A percentile compares a stretch with the other conserved stretches of the same genome.
phyloP scores from a whole-genome alignment of 108 stramenopile species.

The Nitzschia palea region DNA sequence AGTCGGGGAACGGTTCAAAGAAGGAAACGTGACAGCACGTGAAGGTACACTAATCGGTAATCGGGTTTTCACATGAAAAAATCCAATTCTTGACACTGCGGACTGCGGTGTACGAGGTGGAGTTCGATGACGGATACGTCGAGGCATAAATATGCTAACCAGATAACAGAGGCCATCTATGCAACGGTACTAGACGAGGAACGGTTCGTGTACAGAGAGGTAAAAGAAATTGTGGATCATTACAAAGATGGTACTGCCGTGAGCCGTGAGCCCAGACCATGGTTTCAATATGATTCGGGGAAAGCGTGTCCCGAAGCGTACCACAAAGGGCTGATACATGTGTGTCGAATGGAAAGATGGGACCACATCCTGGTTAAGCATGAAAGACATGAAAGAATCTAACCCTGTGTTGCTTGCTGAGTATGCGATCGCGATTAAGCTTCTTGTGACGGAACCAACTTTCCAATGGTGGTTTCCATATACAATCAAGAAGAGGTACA shows the following conservation, averaged over 20 bases:
- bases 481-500: neutral
- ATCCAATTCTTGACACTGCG: constrained; percentile 51
- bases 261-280: neutral
- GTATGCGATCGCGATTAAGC: constrained; percentile 33
- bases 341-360: constrained; percentile 44
- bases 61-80: constrained; percentile 32
- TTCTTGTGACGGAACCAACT: constrained; percentile 40
- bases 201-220: constrained; percentile 7
- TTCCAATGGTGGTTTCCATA: constrained; percentile 57
- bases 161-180: constrained; percentile 49
- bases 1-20: constrained; percentile 27
- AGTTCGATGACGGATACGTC: constrained; percentile 35
- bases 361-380: constrained; percentile 18
- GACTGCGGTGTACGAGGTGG: constrained; percentile 37
- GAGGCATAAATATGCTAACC: constrained; percentile 45
- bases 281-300: neutral
- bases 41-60: constrained; percentile 28
- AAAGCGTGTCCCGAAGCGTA: constrained; percentile 10
- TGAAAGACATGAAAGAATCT: constrained; percentile 50
- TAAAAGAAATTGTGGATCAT: constrained; percentile 29
- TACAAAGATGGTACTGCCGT: constrained; percentile 8
- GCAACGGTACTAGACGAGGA: constrained; percentile 35
- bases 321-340: constrained; percentile 56
- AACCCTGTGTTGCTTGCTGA: constrained; percentile 56
- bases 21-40: constrained; percentile 1